Evolutionary conservation across 192 early-diverging fungal genomes (phyloP).

Genomic region (Coemansia sp.): DNA sequence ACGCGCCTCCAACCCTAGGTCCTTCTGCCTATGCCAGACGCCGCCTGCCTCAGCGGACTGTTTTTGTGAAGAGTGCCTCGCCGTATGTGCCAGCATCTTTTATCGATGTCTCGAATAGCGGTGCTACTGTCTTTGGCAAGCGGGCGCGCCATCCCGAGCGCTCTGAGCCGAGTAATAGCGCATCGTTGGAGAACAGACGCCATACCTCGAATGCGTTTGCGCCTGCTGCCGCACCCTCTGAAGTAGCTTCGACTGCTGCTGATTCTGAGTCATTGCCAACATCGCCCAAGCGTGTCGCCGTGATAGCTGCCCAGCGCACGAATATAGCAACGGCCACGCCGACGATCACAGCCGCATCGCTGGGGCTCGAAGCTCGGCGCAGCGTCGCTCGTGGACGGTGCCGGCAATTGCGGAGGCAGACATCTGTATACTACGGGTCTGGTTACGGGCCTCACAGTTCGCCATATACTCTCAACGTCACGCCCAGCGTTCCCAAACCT

Average conservation of each 20-base stretch:
- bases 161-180: conserved; percentile 18
- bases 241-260: conserved; percentile 3
- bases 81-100: conserved; percentile 41
- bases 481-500: conserved; percentile 14
- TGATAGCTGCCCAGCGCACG: background rate
- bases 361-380: conserved; percentile 40
- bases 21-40: background rate
- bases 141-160: conserved; percentile 11
- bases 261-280: conserved; percentile 9
- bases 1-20: background rate
- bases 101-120: conserved; percentile 31
- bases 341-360: conserved; percentile 31
- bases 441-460: conserved; percentile 45
- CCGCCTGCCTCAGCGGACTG: conserved; percentile 19
- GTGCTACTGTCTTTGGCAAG: conserved; percentile 14
- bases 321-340: conserved; percentile 17
- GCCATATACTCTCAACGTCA: conserved; percentile 32
- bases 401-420: conserved; percentile 9
- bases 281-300: background rate
- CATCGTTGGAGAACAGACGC: conserved; percentile 8
- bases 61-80: background rate
- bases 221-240: conserved; percentile 7
- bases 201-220: conserved; percentile 9
- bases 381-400: conserved; percentile 21
- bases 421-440: conserved; percentile 43